These are phyloP conservation scores for Phlebiopsis gigantea DNA, from an alignment of 768 basidiomycete species.

Conservation along the genomic window DNA sequence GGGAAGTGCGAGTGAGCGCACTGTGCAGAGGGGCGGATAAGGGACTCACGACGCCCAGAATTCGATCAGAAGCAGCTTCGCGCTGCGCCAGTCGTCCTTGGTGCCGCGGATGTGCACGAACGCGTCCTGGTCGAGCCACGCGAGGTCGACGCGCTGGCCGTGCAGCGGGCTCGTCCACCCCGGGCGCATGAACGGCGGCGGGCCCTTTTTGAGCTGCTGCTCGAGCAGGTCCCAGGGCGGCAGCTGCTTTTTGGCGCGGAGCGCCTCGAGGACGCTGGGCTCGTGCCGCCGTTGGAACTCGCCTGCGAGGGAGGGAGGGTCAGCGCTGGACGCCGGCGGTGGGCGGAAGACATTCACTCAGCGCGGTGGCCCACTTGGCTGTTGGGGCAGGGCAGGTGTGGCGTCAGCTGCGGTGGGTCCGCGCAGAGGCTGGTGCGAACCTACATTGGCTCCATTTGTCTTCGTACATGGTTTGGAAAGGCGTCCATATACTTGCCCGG, in stretches of 20 bases:
- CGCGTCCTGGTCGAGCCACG: constrained; percentile 23
- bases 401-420: background rate
- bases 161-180: constrained; percentile 26
- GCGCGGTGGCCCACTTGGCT: constrained; percentile 20
- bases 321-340: background rate
- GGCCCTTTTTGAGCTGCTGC: constrained; percentile 23
- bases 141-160: constrained; percentile 22
- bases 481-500: constrained; percentile 20
- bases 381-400: constrained; percentile 1
- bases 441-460: constrained; percentile 27
- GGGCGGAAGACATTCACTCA: constrained; percentile 16
- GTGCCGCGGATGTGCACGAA: constrained; percentile 22
- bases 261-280: constrained; percentile 19
- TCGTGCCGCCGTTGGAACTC: constrained; percentile 22
- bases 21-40: background rate
- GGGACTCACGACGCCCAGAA: constrained; percentile 27
- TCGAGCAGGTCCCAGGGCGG: constrained; percentile 24
- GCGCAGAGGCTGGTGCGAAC: background rate
- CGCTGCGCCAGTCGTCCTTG: constrained; percentile 23
- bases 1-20: background rate
- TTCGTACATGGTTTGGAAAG: constrained; percentile 25
- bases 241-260: constrained; percentile 21
- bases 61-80: constrained; percentile 24
- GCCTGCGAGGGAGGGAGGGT: constrained; percentile 8
- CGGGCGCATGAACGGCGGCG: constrained; percentile 26